Conservation (phyloP, 345 rosid species). For the Excoecaria agallocha region DNA sequence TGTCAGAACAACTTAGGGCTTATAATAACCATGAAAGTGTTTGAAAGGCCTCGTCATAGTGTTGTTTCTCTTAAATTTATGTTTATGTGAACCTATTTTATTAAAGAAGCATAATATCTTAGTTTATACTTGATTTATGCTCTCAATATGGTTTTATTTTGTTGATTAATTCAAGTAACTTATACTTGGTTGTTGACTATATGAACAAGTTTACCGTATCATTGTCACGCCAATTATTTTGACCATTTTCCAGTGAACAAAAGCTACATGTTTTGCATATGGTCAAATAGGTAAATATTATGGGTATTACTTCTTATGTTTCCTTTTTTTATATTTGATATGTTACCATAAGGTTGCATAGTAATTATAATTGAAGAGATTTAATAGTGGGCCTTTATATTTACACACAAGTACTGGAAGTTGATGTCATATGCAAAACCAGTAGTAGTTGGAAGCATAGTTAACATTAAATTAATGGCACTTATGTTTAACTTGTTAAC, state of each 20-base stretch:
- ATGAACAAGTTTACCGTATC: constrained; percentile 69
- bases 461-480: not conserved
- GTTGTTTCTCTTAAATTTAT: not conserved
- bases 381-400: not conserved
- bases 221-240: constrained; percentile 96
- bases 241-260: constrained; percentile 80
- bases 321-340: not conserved
- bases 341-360: not conserved
- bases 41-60: not conserved
- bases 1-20: not conserved
- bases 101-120: not conserved
- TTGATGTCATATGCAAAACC: no score
- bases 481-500: not conserved
- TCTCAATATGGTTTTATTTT: not conserved
- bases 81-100: not conserved
- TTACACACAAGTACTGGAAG: not conserved
- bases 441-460: not conserved
- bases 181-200: constrained; percentile 3
- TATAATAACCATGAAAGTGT: not conserved
- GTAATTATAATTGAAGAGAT: not conserved
- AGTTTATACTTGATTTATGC: not conserved
- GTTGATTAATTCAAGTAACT: not conserved
- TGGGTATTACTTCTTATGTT: no score
- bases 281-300: constrained; percentile 85
- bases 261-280: constrained; percentile 99